Evolutionary conservation across 2,329 filamentous ascomycete species (phyloP), one percentile per base, ranked within the genome.

Genomic region (Talaromyces rugulosus): DNA sequence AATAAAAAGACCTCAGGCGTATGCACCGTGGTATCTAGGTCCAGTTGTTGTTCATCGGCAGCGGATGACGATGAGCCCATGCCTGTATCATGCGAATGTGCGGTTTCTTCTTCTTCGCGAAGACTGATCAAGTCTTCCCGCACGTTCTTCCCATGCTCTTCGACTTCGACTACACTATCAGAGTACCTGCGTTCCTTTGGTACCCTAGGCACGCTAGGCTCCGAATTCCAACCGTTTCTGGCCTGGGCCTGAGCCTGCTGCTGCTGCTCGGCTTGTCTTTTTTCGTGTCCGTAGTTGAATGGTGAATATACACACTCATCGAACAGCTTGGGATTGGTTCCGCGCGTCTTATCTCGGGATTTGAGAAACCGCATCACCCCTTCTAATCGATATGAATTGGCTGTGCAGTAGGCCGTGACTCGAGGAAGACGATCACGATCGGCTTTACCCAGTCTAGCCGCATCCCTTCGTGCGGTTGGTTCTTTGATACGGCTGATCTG

Each of bases 401-500:
- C 92, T 0, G 95, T 97, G 73, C 94, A 98, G 78, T 98, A 99
- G 42, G 95, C 95, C 44, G 95, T 98, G 14, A 99, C 95, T 65
- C 95, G 84, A 5, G 95, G 95, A 61, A 99, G 78, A 65, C 89
- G 85, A 66, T 92, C 89, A 61, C 95, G 85, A 74, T 99, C 95
- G 44, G 94, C 93, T 76, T 98, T 99, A 42, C 95, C 95, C 47
- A 99, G 78, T 61, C 93, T 83, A 31, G 95, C 95, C 16, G 95
- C 95, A 81, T 98, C 94, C 70, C 95, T 86, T 64, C 95, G 83
- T 8, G 95, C 95, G 0, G 89, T 96, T 0, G 94, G 93, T 72
- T 99, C 95, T 75, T 98, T 98, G 78, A 99, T 99, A 52, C 95
- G 86, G 8, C 94, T 96, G 75, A 97, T 98, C 75, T 99, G 95